Conservation (phyloP, 805 yeast genomes). For the Suhomyces kilbournensis region DNA sequence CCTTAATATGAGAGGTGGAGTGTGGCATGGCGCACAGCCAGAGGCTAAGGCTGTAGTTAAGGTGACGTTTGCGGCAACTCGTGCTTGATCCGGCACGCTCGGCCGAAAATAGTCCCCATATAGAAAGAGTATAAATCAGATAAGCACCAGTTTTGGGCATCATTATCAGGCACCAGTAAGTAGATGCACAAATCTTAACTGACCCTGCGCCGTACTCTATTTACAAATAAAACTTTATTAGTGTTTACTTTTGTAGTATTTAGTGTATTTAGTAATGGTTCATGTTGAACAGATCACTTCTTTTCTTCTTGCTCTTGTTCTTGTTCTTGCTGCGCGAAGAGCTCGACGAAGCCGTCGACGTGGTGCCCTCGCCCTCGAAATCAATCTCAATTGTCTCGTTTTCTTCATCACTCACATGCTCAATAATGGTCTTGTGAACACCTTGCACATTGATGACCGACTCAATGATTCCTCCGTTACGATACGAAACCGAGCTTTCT, state of each 20-base stretch:
- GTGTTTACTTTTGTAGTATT: not conserved
- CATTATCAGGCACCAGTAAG: too few species aligned
- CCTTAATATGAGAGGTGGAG: too few species aligned
- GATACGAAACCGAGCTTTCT: slow-evolving; percentile 36
- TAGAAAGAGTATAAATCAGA: not conserved
- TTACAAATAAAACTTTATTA: too few species aligned
- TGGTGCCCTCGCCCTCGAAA: not conserved
- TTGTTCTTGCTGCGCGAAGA: not conserved
- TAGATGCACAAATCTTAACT: too few species aligned
- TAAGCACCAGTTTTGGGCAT: too few species aligned
- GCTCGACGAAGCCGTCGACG: slow-evolving; percentile 4
- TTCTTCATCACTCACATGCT: slow-evolving; percentile 52
- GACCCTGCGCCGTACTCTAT: too few species aligned
- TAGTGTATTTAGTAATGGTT: slow-evolving; percentile 2
- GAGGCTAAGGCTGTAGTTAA: not conserved
- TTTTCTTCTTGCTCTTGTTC: slow-evolving; percentile 9
- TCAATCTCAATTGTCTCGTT: slow-evolving; percentile 16
- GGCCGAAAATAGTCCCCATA: not conserved
- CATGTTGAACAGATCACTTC: slow-evolving; percentile 13
- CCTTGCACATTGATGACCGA: slow-evolving; percentile 82
- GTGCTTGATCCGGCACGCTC: not conserved
- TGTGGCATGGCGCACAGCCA: too few species aligned
- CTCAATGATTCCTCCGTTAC: slow-evolving; percentile 71
- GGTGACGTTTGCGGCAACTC: not conserved
- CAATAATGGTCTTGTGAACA: slow-evolving; percentile 80